Evolutionary conservation across 169 alveolate genomes (phyloP).

Genomic region (Plasmodium fragile): DNA sequence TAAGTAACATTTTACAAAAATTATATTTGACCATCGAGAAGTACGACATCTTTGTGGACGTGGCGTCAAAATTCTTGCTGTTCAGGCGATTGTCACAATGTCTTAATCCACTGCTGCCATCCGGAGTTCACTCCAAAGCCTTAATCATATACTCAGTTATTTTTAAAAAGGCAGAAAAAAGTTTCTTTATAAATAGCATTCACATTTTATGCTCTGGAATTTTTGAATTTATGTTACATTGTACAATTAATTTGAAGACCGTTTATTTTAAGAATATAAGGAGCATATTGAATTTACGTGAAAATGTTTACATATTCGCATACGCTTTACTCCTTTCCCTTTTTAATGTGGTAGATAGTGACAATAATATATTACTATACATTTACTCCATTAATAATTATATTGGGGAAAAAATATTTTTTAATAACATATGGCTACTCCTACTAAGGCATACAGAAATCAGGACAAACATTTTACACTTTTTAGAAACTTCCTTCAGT

Average conservation of each 20-base stretch:
- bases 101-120: slow-evolving; percentile 92
- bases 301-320: slow-evolving; percentile 88
- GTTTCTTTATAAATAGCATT: slow-evolving; percentile 89
- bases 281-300: slow-evolving; percentile 88
- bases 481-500: slow-evolving; percentile 85
- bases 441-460: slow-evolving; percentile 85
- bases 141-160: slow-evolving; percentile 92
- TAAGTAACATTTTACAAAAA: slow-evolving; percentile 90
- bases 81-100: slow-evolving; percentile 94
- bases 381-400: slow-evolving; percentile 84
- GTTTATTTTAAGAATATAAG: slow-evolving; percentile 89
- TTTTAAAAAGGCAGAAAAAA: slow-evolving; percentile 88
- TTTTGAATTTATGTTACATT: slow-evolving; percentile 92
- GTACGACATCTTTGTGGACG: slow-evolving; percentile 82
- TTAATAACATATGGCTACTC: slow-evolving; percentile 89
- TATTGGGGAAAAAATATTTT: slow-evolving; percentile 86
- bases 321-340: slow-evolving; percentile 87
- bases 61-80: slow-evolving; percentile 88
- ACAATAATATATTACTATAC: slow-evolving; percentile 86
- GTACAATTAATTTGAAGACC: slow-evolving; percentile 91
- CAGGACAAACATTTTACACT: slow-evolving; percentile 85
- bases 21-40: slow-evolving; percentile 87
- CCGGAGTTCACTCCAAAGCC: slow-evolving; percentile 94
- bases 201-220: slow-evolving; percentile 93
- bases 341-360: slow-evolving; percentile 90